phyloP scores from a whole-genome alignment of 805 yeast genomes.

The Hemisphaericaspora nanyangensis region DNA sequence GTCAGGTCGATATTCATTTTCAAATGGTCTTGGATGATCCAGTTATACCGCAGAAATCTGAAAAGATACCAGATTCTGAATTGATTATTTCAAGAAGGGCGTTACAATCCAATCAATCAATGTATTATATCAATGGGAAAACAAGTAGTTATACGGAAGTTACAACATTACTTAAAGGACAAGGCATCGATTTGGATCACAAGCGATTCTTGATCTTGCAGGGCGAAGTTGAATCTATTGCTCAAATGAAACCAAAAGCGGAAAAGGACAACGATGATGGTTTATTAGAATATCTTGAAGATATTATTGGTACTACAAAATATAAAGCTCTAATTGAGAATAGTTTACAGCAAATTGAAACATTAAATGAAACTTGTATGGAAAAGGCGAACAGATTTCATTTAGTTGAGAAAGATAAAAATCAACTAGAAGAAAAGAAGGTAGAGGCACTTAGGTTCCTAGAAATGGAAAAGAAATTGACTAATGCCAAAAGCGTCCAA shows the following conservation, averaged over 20 bases:
- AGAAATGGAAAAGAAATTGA: constrained; percentile 57
- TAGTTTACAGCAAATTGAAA: constrained; percentile 56
- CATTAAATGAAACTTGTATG: constrained; percentile 71
- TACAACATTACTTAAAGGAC: constrained; percentile 62
- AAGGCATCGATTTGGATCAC: constrained; percentile 93
- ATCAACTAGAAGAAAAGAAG: constrained; percentile 60
- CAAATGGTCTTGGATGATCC: constrained; percentile 64
- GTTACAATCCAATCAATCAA: constrained; percentile 67
- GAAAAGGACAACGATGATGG: constrained; percentile 93
- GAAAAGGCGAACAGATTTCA: constrained; percentile 80
- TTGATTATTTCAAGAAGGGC: constrained; percentile 81
- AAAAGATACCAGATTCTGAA: constrained; percentile 45
- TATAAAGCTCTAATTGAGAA: constrained; percentile 77
- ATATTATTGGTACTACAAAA: constrained; percentile 89
- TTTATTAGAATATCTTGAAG: constrained; percentile 87
- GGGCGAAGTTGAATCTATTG: constrained; percentile 97
- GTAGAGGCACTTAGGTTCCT: constrained; percentile 66
- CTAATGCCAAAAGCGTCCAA: constrained; percentile 49
- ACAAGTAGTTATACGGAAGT: constrained; percentile 77
- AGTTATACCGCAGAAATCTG: constrained; percentile 24
- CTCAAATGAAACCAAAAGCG: constrained; percentile 98
- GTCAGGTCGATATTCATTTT: constrained; percentile 91
- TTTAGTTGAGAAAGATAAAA: constrained; percentile 74
- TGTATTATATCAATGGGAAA: constrained; percentile 68
- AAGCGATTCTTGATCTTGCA: constrained; percentile 91